Evolutionary conservation across 805 yeast genomes (phyloP), one percentile per base, ranked within the genome.

Genomic region (Wickerhamiella parazyma): DNA sequence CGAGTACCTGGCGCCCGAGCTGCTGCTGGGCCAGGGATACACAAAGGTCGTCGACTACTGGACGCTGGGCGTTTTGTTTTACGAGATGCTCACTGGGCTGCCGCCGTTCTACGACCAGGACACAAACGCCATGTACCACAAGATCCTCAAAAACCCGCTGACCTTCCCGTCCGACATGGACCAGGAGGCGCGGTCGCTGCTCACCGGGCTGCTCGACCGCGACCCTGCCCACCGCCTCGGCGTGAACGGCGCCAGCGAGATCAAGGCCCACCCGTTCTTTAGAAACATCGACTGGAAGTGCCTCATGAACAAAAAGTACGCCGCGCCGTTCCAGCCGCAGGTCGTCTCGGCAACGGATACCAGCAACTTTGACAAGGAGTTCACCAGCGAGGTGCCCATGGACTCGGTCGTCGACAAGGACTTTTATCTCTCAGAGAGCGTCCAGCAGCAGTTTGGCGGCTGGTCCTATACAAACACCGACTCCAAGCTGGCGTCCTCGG

Each of bases 41-140:
- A 86, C 97, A 2, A 78, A 94, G 60, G 80, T 81, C 8, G 97
- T 91, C 18, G 98, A 91, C 63, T 91, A 95, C 89, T 91, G 98
- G 98, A 91, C 98, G 1, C 68, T 91, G 53, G 98, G 98, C 34
- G 87, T 89, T 14, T 68, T 91, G 43, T 67, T 91, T 36, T 91
- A 85, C 60, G 98, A 89, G 58, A 91, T 91, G 98, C 68, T 91
- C 48, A 86, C 96, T 1, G 95, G 97, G 1, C 70, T 91, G 52
- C 98, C 98, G 4, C 98, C 98, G 33, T 91, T 85, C 60, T 91
- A 85, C 60, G 97, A 91, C 59, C 95, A 87, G 58, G 91, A 87
- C 62, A 81, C 82, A 6, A 80, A 86, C 47, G 77, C 77, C 36
- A 91, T 91, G 98, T 91, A 91, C 67, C 76, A 82, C 56, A 91